These are phyloP conservation scores for Glycine soja DNA, from an alignment of 306 rosid genomes.

Conservation along the genomic window DNA sequence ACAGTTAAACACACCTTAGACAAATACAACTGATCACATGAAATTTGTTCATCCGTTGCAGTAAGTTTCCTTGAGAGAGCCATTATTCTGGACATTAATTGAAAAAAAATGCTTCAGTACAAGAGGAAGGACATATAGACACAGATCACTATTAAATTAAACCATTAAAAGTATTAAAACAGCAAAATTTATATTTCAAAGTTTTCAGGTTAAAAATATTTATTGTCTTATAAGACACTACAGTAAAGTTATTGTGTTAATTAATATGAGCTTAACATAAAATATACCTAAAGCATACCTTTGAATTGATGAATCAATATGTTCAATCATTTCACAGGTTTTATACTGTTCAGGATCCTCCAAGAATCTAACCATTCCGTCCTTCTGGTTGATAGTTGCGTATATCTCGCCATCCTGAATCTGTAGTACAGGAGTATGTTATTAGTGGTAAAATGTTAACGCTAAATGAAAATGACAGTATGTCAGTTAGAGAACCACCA, in stretches of 20 bases:
- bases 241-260: background rate
- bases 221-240: background rate
- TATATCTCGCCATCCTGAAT: constrained; percentile 84
- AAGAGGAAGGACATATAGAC: background rate
- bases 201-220: background rate
- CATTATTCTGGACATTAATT: constrained; percentile 63
- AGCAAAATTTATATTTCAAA: background rate
- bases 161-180: background rate
- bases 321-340: constrained; percentile 77
- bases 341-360: constrained; percentile 90
- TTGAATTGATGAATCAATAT: constrained; percentile 72
- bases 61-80: constrained; percentile 73
- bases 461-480: constrained; percentile 13
- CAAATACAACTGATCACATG: constrained; percentile 72
- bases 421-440: constrained; percentile 48
- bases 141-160: background rate
- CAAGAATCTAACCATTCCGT: constrained; percentile 90
- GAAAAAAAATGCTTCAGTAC: background rate
- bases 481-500: constrained; percentile 56
- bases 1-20: constrained; percentile 57
- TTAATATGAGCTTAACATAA: background rate
- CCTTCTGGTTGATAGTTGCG: constrained; percentile 82
- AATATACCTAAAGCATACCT: constrained; percentile 52
- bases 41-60: constrained; percentile 67
- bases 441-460: constrained; percentile 22